A percentile compares a stretch with the other conserved stretches of the same genome.
These are phyloP conservation scores for Grigorovia humatica DNA, from an alignment of 805 yeast genomes.

Conservation along the genomic window DNA sequence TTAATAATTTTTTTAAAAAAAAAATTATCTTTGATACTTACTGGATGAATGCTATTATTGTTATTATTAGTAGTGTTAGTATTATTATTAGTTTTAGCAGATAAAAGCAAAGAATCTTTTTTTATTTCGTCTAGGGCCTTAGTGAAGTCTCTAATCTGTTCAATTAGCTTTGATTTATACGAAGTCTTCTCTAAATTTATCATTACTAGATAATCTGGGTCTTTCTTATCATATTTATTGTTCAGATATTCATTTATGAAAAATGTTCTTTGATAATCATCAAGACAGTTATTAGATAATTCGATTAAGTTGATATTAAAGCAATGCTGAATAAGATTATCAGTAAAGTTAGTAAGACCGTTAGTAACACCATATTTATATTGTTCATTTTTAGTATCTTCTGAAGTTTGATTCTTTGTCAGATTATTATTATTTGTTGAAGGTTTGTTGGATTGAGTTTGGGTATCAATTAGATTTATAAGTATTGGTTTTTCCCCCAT, in stretches of 20 bases:
- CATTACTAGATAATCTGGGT: neutral
- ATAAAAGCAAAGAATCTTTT: neutral
- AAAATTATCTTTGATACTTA: neutral
- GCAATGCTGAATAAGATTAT: neutral
- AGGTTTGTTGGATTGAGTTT: neutral
- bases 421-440: neutral
- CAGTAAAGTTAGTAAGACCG: neutral
- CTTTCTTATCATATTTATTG: neutral
- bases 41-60: too few relatives aligned
- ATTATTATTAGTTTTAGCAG: neutral
- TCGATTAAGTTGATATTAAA: neutral
- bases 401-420: neutral
- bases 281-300: slow-evolving; percentile 1
- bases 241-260: neutral
- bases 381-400: neutral
- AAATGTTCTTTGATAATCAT: slow-evolving; percentile 2
- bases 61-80: neutral
- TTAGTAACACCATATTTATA: neutral
- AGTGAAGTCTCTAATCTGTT: neutral
- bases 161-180: neutral
- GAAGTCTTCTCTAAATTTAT: neutral
- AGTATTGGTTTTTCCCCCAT: neutral
- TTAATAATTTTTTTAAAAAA: neutral
- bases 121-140: neutral
- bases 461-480: neutral